Evolutionary conservation across 768 basidiomycete genomes (phyloP).

Genomic region (Pholiota molesta): DNA sequence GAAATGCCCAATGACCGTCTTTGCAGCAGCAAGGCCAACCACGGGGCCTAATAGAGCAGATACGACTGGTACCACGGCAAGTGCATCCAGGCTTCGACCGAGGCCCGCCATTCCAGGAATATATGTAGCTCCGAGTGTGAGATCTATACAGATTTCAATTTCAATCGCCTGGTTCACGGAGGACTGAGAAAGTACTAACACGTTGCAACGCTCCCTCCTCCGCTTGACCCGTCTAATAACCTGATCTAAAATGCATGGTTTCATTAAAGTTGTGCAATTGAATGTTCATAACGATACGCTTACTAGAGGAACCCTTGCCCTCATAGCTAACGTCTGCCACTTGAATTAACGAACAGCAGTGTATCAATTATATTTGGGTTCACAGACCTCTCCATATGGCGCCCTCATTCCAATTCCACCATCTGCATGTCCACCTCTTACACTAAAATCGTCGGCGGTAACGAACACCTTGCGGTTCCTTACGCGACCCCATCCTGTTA

Average conservation of each 20-base stretch:
- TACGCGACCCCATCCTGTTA: constrained; percentile 40
- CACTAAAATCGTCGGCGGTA: constrained; percentile 45
- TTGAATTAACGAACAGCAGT: neutral
- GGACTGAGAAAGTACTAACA: constrained; percentile 25
- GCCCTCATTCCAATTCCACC: constrained; percentile 43
- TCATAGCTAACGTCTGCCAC: constrained; percentile 34
- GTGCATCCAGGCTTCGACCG: constrained; percentile 39
- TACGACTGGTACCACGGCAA: constrained; percentile 39
- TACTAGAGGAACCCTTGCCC: constrained; percentile 39
- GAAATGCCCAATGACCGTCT: constrained; percentile 41
- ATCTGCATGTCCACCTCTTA: constrained; percentile 45
- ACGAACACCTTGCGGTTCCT: constrained; percentile 39
- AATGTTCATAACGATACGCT: neutral
- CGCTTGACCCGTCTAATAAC: constrained; percentile 44
- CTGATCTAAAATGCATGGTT: constrained; percentile 31
- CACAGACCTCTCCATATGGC: constrained; percentile 39
- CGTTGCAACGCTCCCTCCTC: constrained; percentile 42
- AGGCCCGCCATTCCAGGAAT: constrained; percentile 39
- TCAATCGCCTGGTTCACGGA: neutral
- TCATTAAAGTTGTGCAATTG: neutral
- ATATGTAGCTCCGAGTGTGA: constrained; percentile 40
- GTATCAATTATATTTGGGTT: neutral
- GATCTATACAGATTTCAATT: constrained; percentile 24
- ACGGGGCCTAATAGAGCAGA: constrained; percentile 43
- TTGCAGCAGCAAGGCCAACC: constrained; percentile 43